Evolutionary conservation across 108 stramenopile genomes (phyloP).

Genomic region (Cylindrotheca closterium): DNA sequence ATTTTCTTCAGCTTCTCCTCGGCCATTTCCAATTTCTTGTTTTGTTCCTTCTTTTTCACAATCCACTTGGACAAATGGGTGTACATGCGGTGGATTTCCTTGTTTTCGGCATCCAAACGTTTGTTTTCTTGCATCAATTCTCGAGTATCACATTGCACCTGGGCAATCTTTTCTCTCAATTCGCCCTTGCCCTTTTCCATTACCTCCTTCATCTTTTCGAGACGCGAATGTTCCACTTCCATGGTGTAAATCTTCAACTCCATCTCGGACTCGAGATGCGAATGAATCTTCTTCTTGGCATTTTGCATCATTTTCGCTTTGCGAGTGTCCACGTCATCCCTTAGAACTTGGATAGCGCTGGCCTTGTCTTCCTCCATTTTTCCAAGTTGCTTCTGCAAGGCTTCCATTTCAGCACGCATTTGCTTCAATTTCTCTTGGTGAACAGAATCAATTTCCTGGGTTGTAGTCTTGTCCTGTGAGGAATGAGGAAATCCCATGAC

Average conservation of each 20-base stretch:
- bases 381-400: neutral
- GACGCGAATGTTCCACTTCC: neutral
- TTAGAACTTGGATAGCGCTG: neutral
- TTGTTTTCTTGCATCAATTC: neutral
- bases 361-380: neutral
- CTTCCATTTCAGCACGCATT: neutral
- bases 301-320: neutral
- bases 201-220: neutral
- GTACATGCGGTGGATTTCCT: neutral
- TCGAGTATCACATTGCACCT: neutral
- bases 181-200: conserved; percentile 4
- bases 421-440: neutral
- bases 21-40: neutral
- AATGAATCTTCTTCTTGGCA: neutral
- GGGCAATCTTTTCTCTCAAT: neutral
- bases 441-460: neutral
- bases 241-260: neutral
- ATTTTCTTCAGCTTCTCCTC: neutral
- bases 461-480: too few relatives aligned
- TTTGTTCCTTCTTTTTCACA: neutral
- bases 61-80: neutral
- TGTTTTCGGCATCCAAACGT: neutral
- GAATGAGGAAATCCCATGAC: neutral
- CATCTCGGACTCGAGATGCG: neutral
- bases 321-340: neutral